phyloP scores from a whole-genome alignment of 192 early-diverging fungal species.

The Powellomyces hirtus region DNA sequence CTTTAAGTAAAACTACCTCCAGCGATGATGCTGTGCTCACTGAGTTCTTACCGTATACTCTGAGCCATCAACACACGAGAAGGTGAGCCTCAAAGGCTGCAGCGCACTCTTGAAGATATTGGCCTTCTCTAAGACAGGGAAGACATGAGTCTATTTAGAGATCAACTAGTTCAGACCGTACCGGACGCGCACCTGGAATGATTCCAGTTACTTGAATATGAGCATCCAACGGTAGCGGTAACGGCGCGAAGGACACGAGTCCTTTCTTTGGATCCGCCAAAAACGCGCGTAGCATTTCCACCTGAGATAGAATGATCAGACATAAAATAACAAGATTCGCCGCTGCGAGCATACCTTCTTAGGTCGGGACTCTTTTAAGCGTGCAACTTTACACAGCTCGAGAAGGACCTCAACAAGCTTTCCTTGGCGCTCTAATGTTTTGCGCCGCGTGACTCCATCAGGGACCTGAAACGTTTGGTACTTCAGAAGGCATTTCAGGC shows the following conservation, averaged over 20 bases:
- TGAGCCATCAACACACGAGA: conserved; percentile 76
- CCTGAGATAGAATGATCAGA: conserved; percentile 34
- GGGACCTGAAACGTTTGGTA: conserved; percentile 33
- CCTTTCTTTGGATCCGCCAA: conserved; percentile 84
- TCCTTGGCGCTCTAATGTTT: conserved; percentile 77
- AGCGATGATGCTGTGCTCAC: background rate
- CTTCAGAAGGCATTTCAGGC: background rate
- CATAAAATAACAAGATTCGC: background rate
- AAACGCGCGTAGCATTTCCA: conserved; percentile 74
- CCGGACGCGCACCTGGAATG: conserved; percentile 58
- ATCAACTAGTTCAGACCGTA: too few species aligned
- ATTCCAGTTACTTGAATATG: conserved; percentile 85
- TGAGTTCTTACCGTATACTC: conserved; percentile 71
- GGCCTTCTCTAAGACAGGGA: conserved; percentile 62
- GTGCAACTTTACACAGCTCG: conserved; percentile 71
- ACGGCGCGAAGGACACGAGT: conserved; percentile 73
- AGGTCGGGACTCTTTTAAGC: conserved; percentile 79
- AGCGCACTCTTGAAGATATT: conserved; percentile 89
- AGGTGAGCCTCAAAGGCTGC: conserved; percentile 82
- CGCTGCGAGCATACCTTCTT: conserved; percentile 65
- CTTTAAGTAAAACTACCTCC: background rate
- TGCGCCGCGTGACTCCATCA: conserved; percentile 63
- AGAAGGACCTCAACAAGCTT: conserved; percentile 78
- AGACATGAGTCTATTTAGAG: background rate
- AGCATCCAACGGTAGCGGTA: conserved; percentile 90